phyloP scores from a whole-genome alignment of 108 stramenopile genomes.

The Pseudonitzschia multiseries region DNA sequence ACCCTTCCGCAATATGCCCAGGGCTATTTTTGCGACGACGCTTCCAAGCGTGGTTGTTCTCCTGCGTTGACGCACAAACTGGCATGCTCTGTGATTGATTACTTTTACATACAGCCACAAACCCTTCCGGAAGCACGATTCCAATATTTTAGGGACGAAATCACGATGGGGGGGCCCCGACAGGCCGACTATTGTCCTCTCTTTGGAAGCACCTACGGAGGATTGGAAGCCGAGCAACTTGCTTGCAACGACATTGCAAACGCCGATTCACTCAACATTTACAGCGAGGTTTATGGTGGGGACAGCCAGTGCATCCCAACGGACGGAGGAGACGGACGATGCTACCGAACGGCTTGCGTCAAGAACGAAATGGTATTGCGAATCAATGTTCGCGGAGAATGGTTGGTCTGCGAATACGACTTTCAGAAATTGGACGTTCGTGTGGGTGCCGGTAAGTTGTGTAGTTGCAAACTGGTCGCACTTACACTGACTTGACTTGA shows the following conservation, averaged over 20 bases:
- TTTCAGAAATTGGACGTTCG: slow-evolving; percentile 62
- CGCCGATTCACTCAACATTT: slow-evolving; percentile 59
- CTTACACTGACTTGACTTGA: neutral
- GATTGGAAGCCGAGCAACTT: slow-evolving; percentile 52
- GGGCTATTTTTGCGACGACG: slow-evolving; percentile 74
- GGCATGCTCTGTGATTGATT: slow-evolving; percentile 80
- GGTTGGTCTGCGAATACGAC: slow-evolving; percentile 62
- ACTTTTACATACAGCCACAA: slow-evolving; percentile 49
- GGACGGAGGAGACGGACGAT: slow-evolving; percentile 63
- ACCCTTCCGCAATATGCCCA: slow-evolving; percentile 56
- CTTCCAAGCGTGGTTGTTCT: slow-evolving; percentile 60
- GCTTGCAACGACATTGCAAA: slow-evolving; percentile 61
- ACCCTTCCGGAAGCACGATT: slow-evolving; percentile 51
- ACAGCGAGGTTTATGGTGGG: slow-evolving; percentile 67
- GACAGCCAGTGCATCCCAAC: slow-evolving; percentile 75
- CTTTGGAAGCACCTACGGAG: slow-evolving; percentile 68
- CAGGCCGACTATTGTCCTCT: slow-evolving; percentile 86
- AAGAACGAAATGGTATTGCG: slow-evolving; percentile 53
- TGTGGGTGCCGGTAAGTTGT: slow-evolving; percentile 25
- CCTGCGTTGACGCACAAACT: slow-evolving; percentile 72
- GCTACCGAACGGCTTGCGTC: slow-evolving; percentile 74
- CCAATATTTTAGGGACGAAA: slow-evolving; percentile 65
- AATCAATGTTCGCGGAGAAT: slow-evolving; percentile 50
- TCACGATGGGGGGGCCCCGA: slow-evolving; percentile 64
- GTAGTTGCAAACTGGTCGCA: neutral